Conservation (phyloP, 768 basidiomycete species). For the Mycena olivaceomarginata region DNA sequence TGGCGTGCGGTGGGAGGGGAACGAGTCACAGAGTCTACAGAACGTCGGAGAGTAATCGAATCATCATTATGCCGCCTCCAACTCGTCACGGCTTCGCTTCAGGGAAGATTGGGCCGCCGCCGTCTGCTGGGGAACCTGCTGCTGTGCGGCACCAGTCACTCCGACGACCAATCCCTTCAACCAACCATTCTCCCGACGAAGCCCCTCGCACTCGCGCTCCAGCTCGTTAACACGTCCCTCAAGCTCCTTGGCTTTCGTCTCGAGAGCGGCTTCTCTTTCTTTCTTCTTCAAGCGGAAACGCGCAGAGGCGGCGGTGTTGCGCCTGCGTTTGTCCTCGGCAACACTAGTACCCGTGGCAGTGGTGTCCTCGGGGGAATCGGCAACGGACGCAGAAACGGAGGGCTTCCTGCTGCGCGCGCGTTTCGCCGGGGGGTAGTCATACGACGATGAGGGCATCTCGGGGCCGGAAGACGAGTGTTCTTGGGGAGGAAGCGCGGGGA, state of each 20-base stretch:
- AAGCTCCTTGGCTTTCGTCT: slow-evolving; percentile 89
- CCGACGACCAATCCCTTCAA: slow-evolving; percentile 93
- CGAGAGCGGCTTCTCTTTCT: slow-evolving; percentile 93
- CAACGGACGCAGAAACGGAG: slow-evolving; percentile 60
- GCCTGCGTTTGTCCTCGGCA: slow-evolving; percentile 92
- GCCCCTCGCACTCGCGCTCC: slow-evolving; percentile 93
- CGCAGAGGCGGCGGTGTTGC: slow-evolving; percentile 95
- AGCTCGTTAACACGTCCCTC: slow-evolving; percentile 86
- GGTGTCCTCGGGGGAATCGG: slow-evolving; percentile 55
- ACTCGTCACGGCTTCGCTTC: slow-evolving; percentile 60
- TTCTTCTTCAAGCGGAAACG: slow-evolving; percentile 98
- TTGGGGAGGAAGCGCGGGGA: slow-evolving; percentile 45
- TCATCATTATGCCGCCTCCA: slow-evolving; percentile 27
- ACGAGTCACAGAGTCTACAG: slow-evolving; percentile 19
- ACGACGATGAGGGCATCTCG: slow-evolving; percentile 47
- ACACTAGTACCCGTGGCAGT: slow-evolving; percentile 62
- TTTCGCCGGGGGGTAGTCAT: slow-evolving; percentile 66
- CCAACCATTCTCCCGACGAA: slow-evolving; percentile 95
- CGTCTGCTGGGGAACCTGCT: slow-evolving; percentile 56
- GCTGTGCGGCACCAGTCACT: slow-evolving; percentile 80
- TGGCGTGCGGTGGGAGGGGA: slow-evolving; percentile 1
- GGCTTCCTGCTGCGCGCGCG: slow-evolving; percentile 74
- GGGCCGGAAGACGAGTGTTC: slow-evolving; percentile 39
- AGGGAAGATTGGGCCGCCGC: slow-evolving; percentile 42
- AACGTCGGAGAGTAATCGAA: not conserved